Base-by-base conservation (phyloP, 2,329 filamentous ascomycete genomes). In the Aspergillus ibericus region DNA sequence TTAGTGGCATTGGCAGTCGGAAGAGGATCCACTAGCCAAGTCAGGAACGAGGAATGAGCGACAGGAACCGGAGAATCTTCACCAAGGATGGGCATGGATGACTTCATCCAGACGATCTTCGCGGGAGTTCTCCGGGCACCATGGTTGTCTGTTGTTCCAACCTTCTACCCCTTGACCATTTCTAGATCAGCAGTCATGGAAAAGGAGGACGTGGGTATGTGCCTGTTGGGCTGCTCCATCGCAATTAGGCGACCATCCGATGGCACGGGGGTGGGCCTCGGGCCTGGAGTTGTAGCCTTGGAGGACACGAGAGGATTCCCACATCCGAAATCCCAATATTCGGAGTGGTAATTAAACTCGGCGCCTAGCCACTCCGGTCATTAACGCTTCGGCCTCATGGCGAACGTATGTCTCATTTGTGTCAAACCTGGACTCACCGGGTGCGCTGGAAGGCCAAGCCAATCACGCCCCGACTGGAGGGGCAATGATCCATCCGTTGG, bases 41-140 rank as follows among this genome's bases (percentile, higher is more conserved):
- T 59, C 58, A 61, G 59, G 58, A 62, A 65, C 61, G 60, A 63
- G 63, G 56, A 58, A 62, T 49, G 56, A 62, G 59, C 56, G 50
- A 57, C 59, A 49, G 34, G 58, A 18, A 35, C 55, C 55, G 42
- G 58, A 44, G 56, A 47, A 60, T 61, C 50, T 32, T 55, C 52
- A 47, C 52, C 56, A 34, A 55, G 54, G 44, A 56, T 34, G 57
- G 46, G 38, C 51, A 46, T 40, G 40, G 59, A 63, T 63, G 59
- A 60, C 55, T 62, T 63, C 59, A 63, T 62, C 12, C n/a, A 54
- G 25, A 8, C 27, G 44, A 47, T 47, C 42, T 27, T 15, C 15
- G 25, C 42, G 18, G 18, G 36, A 10, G 3, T 16, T 42, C 7
- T 42, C 10, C 18, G 13, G n/a, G 42, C 12, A 13, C 12, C 18